phyloP scores from a whole-genome alignment of 768 basidiomycete species.

The Phylloporus sp. region DNA sequence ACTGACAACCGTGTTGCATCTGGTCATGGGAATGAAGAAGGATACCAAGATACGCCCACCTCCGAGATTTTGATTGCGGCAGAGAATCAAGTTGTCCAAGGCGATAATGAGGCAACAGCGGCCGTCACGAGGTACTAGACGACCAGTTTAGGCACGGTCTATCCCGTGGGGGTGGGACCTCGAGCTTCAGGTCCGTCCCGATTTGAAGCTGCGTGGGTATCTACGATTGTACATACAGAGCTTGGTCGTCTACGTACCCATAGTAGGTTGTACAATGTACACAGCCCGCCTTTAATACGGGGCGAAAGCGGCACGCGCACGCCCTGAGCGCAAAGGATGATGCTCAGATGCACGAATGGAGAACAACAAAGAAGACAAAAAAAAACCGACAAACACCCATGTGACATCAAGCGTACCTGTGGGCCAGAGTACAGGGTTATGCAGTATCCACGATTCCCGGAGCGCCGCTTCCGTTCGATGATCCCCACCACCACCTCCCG shows the following conservation, averaged over 20 bases:
- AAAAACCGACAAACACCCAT: not conserved
- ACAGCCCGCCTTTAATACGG: not conserved
- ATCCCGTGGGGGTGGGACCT: not conserved
- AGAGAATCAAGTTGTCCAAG: conserved; percentile 2
- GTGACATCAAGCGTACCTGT: not conserved
- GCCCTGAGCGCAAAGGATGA: not conserved
- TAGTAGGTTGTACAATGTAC: not conserved
- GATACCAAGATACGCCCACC: not conserved
- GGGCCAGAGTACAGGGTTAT: conserved; percentile 6
- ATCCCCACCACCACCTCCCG: conserved; percentile 30
- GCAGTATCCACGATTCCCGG: conserved; percentile 8
- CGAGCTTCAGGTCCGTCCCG: not conserved
- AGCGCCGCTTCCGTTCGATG: conserved; percentile 5
- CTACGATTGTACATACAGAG: not conserved
- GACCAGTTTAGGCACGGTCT: not conserved
- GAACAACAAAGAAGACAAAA: not conserved
- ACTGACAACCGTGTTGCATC: not conserved
- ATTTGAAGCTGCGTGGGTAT: not conserved
- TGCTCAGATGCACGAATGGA: not conserved
- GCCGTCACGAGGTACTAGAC: not conserved
- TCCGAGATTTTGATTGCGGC: not conserved
- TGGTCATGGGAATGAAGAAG: conserved; percentile 3
- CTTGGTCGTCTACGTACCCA: not conserved
- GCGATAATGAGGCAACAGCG: not conserved
- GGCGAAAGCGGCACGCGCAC: not conserved